Base-by-base conservation (phyloP, 257 asterid genomes). In the Primulina huaijiensis region DNA sequence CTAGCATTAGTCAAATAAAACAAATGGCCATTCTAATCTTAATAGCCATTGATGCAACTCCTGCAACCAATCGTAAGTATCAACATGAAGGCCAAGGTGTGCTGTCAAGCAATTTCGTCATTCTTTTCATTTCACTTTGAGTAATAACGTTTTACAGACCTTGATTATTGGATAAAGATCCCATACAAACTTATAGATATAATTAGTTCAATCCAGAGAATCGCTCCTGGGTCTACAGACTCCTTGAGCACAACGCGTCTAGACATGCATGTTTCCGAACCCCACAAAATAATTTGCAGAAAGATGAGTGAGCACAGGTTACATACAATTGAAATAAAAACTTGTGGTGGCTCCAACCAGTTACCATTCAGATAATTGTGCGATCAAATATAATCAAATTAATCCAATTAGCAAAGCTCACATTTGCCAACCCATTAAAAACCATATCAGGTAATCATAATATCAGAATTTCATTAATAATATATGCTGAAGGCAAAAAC, bases 1-100 rank as follows among this genome's bases (percentile, higher is more conserved):
- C 80, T 79, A 75, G 78, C 72, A 82, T 85, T 79, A 85, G 88
- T 81, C 79, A 70, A 70, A 81, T 74, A 79, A 68, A 76, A 80
- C 73, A 16, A 61, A 57, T 43, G 25, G 73, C 69, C 33, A 73
- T 72, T 67, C 62, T 57, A 60, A 64, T 70, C 70, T 68, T 64
- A 72, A n/a, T 46, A 34, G 46, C 34, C 73, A 31, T 59, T 58
- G 71, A 73, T 69, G 14, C 62, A 65, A 57, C 75, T 77, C 68
- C 68, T 67, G 55, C 81, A 78, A 73, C 77, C 63, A 69, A 72
- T 64, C 57, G 60, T 19, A 72, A 60, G 68, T 56, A 73, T 60
- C 35, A 52, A 61, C 59, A 65, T 29, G 64, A 58, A 37, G 43
- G 21, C 56, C 73, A 31, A 11, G 53, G 5, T 37, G 25, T 8